Percentiles rank a stretch among this genome's conserved stretches.
phyloP scores from a whole-genome alignment of 176 grass and related monocot genomes.

The Zoysia japonica region DNA sequence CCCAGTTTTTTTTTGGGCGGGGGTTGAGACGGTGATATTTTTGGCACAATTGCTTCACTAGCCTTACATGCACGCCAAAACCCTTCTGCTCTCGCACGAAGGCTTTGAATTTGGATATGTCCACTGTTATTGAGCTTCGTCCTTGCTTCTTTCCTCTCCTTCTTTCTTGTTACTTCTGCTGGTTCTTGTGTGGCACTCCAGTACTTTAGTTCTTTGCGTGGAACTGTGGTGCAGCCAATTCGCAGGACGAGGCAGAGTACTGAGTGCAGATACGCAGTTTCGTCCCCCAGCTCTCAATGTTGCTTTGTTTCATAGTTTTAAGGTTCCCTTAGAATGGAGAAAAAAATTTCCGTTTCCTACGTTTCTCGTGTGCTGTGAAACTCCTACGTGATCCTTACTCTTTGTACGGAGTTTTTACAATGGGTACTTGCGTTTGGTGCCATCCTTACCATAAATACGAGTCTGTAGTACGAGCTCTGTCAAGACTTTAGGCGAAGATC shows the following conservation, averaged over 20 bases:
- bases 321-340: too few species aligned
- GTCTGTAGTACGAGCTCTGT: not conserved
- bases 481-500: conserved; percentile 13
- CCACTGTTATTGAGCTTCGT: not conserved
- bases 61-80: conserved; percentile 17
- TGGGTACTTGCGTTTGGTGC: conserved; percentile 20
- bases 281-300: not conserved
- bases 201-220: conserved; percentile 13
- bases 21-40: conserved; percentile 44
- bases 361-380: too few species aligned
- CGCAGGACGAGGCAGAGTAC: not conserved
- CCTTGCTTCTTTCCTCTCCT: not conserved
- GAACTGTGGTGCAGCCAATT: conserved; percentile 10
- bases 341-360: too few species aligned
- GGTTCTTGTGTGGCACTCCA: not conserved
- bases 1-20: not conserved
- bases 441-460: conserved; percentile 26
- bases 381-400: too few species aligned
- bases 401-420: not conserved
- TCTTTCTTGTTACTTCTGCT: not conserved
- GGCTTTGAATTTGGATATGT: not conserved
- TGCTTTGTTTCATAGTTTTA: conserved; percentile 13
- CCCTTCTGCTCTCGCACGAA: not conserved
- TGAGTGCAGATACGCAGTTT: not conserved
- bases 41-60: conserved; percentile 38